phyloP scores from a whole-genome alignment of 371 early-diverging fungal species.

The Modicella reniformis region DNA sequence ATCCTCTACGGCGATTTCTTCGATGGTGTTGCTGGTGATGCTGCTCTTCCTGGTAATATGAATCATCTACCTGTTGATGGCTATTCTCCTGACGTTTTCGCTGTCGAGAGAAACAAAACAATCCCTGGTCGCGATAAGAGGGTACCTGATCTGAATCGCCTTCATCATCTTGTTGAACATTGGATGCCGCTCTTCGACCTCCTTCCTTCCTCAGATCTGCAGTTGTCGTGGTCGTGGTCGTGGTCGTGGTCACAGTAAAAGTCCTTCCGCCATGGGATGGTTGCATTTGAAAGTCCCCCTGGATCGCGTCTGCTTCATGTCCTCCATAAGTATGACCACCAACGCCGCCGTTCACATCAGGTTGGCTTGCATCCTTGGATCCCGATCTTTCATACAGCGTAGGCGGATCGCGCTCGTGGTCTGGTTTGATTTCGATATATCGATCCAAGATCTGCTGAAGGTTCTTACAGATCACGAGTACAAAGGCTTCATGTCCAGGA shows the following conservation, averaged over 20 bases:
- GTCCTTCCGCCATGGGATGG: constrained; percentile 12
- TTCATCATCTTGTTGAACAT: neutral
- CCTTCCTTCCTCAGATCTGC: neutral
- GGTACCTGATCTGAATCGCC: constrained; percentile 4
- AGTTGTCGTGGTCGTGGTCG: constrained; percentile 10
- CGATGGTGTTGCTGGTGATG: constrained; percentile 42
- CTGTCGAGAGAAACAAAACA: constrained; percentile 31
- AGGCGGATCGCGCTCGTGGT: constrained; percentile 34
- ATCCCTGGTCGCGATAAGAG: neutral
- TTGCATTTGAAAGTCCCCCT: constrained; percentile 3
- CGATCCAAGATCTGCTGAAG: constrained; percentile 50
- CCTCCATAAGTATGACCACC: too few relatives aligned
- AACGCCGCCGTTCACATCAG: constrained; percentile 1
- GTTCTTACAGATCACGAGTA: constrained; percentile 38
- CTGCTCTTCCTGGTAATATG: constrained; percentile 27
- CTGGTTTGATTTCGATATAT: constrained; percentile 48
- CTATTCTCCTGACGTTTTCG: constrained; percentile 17
- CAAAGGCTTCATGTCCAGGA: constrained; percentile 52
- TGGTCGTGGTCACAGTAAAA: constrained; percentile 23
- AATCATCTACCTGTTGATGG: neutral
- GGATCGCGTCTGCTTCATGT: constrained; percentile 10
- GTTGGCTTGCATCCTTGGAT: neutral
- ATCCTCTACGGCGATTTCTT: constrained; percentile 19
- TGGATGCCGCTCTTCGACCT: neutral
- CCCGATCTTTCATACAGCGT: constrained; percentile 36